These are phyloP conservation scores for Fusarium sp. DNA, from an alignment of 2,329 filamentous ascomycete genomes.

Conservation along the genomic window DNA sequence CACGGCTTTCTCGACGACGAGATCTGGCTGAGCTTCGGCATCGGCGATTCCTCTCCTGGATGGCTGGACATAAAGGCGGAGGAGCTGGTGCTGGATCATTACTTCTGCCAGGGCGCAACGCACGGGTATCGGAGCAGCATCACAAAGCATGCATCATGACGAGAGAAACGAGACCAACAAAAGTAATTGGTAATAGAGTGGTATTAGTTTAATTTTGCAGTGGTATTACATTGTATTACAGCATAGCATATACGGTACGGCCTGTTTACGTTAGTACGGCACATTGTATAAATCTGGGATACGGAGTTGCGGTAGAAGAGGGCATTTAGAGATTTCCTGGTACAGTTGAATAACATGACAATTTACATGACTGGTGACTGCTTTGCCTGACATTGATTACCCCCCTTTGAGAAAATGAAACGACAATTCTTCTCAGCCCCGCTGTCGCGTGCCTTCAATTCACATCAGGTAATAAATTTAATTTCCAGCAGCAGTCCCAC, in stretches of 20 bases:
- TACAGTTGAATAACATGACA: conserved; percentile 4
- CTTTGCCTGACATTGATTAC: no score
- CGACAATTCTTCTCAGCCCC: conserved; percentile 1
- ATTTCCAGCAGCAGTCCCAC: conserved; percentile 11
- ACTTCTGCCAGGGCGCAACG: conserved; percentile 36
- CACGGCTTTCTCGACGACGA: conserved; percentile 43
- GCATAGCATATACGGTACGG: conserved; percentile 4
- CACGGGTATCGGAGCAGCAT: conserved; percentile 28
- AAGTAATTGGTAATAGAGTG: conserved; percentile 40
- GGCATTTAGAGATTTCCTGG: conserved; percentile 5
- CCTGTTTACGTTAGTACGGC: background rate
- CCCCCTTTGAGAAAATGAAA: conserved; percentile 1
- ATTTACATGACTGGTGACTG: background rate
- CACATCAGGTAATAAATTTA: conserved; percentile 6
- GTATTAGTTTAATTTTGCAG: conserved; percentile 21
- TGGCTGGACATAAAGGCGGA: conserved; percentile 43
- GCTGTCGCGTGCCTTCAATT: conserved; percentile 6
- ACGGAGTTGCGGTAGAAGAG: conserved; percentile 28
- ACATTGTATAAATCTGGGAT: conserved; percentile 9
- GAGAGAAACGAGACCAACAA: conserved; percentile 27
- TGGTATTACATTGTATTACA: conserved; percentile 3
- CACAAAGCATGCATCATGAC: conserved; percentile 32
- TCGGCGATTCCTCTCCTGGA: conserved; percentile 39
- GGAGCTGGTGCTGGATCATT: conserved; percentile 40
- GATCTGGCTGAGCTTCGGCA: conserved; percentile 45